Evolutionary conservation across 768 basidiomycete species (phyloP).

Genomic region (Suillus discolor): DNA sequence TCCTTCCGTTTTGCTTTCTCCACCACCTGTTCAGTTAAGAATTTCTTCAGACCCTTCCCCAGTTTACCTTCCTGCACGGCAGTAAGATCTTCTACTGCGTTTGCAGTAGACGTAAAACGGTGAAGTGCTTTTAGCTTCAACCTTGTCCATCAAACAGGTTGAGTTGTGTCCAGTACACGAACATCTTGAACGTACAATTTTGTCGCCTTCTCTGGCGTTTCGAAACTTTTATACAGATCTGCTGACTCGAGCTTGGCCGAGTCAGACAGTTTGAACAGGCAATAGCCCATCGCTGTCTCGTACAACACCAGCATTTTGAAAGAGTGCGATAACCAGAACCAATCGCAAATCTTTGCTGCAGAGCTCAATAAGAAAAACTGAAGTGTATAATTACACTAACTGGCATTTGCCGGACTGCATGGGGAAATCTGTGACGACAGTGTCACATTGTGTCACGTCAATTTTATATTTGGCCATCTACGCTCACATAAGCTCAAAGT

Average conservation of each 20-base stretch:
- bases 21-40: constrained; percentile 82
- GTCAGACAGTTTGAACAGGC: constrained; percentile 95
- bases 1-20: constrained; percentile 94
- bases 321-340: constrained; percentile 13
- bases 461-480: no score
- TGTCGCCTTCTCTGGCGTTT: constrained; percentile 89
- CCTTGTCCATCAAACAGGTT: constrained; percentile 41
- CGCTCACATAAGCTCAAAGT: no score
- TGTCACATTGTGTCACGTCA: background rate
- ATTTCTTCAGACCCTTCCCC: constrained; percentile 91
- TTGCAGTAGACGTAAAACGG: constrained; percentile 94
- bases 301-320: constrained; percentile 89
- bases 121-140: constrained; percentile 94
- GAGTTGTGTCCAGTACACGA: constrained; percentile 5
- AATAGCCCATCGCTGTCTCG: constrained; percentile 96
- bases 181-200: constrained; percentile 68
- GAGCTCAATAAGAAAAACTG: constrained; percentile 8
- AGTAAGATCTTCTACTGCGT: constrained; percentile 95
- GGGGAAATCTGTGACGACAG: background rate
- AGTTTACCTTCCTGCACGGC: constrained; percentile 91
- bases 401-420: background rate
- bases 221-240: constrained; percentile 90
- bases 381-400: background rate
- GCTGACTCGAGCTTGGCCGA: constrained; percentile 84
- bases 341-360: constrained; percentile 10